These are phyloP conservation scores for Pichia sp. DNA, from an alignment of 1,139 yeast genomes.

Conservation along the genomic window DNA sequence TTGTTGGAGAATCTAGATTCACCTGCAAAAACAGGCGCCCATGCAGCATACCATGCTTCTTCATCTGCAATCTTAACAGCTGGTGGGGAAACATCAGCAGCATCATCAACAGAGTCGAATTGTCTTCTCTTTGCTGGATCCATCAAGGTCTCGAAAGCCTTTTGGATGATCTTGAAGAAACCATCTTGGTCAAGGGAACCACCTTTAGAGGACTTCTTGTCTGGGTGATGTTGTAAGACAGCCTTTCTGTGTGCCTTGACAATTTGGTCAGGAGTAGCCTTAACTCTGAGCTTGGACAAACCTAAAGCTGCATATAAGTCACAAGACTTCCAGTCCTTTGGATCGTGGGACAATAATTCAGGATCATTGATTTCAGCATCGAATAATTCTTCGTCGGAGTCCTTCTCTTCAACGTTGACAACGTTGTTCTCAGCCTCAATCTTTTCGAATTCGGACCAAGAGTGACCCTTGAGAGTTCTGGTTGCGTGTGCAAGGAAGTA, in stretches of 20 bases:
- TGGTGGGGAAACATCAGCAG: slow-evolving; percentile 82
- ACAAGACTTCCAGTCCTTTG: slow-evolving; percentile 97
- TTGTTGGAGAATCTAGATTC: slow-evolving; percentile 90
- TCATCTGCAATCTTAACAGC: slow-evolving; percentile 21
- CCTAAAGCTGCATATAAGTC: slow-evolving; percentile 97
- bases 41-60: slow-evolving; percentile 75
- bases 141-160: slow-evolving; percentile 85
- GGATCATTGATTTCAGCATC: slow-evolving; percentile 57
- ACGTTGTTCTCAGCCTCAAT: slow-evolving; percentile 90
- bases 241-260: slow-evolving; percentile 96
- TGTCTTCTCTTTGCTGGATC: slow-evolving; percentile 85
- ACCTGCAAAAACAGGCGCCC: slow-evolving; percentile 87
- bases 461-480: slow-evolving; percentile 92
- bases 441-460: slow-evolving; percentile 97
- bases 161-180: slow-evolving; percentile 97
- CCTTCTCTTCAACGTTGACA: slow-evolving; percentile 57
- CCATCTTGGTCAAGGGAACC: slow-evolving; percentile 80
- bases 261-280: slow-evolving; percentile 87
- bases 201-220: slow-evolving; percentile 81
- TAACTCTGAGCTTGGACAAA: slow-evolving; percentile 81
- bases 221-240: slow-evolving; percentile 97
- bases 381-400: slow-evolving; percentile 65
- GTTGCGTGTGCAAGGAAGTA: slow-evolving; percentile 95
- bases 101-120: slow-evolving; percentile 90
- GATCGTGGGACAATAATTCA: slow-evolving; percentile 76